phyloP scores from a whole-genome alignment of 2,329 filamentous ascomycete genomes.

The Pseudocercospora fijiensis region DNA sequence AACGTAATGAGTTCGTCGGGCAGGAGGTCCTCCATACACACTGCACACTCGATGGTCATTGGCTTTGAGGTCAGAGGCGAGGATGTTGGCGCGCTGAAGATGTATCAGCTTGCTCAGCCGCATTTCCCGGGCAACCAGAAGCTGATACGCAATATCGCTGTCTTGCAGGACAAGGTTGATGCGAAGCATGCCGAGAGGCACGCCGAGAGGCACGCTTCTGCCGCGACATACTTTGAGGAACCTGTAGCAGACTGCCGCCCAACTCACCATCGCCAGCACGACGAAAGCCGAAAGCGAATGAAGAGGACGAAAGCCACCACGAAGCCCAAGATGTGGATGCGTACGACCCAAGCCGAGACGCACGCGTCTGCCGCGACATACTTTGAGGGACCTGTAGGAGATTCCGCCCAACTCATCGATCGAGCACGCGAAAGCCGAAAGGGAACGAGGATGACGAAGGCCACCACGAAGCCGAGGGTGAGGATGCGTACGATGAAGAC shows the following conservation, averaged over 20 bases:
- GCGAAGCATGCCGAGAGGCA: conserved; percentile 41
- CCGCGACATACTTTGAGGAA: conserved; percentile 11
- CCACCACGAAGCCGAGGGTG: too few relatives aligned
- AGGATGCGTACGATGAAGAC: too few relatives aligned
- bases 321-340: too few relatives aligned
- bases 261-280: conserved; percentile 7
- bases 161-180: conserved; percentile 53
- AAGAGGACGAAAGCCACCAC: conserved; percentile 48
- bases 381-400: conserved; percentile 12
- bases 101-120: conserved; percentile 80
- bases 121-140: conserved; percentile 86
- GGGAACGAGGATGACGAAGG: too few relatives aligned
- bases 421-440: too few relatives aligned
- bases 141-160: conserved; percentile 58
- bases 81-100: conserved; percentile 71
- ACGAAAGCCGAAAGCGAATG: conserved; percentile 14
- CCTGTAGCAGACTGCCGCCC: conserved; percentile 7
- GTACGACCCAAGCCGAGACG: conserved; percentile 40
- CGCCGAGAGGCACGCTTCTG: conserved; percentile 6
- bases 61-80: conserved; percentile 85
- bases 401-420: conserved; percentile 2
- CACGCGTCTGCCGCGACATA: conserved; percentile 8
- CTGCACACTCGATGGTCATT: conserved; percentile 87
- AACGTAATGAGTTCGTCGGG: too few relatives aligned
- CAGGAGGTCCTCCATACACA: conserved; percentile 80